Conservation (phyloP, 1,284 basidiomycete species). For the Moniliophthora roreri region DNA sequence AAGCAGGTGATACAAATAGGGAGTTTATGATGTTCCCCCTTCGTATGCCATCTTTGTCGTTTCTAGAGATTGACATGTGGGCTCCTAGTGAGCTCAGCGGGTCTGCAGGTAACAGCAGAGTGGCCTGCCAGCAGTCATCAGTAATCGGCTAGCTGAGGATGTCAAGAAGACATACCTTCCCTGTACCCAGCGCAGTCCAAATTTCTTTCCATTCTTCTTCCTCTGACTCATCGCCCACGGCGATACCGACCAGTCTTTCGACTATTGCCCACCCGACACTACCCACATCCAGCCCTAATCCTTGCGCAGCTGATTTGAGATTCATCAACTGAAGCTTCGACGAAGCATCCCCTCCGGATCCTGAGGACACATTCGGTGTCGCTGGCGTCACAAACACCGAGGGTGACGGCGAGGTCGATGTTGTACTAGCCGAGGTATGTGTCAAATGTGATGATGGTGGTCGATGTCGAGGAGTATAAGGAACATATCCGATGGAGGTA, state of each 20-base stretch:
- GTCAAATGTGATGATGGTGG: constrained; percentile 51
- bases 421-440: constrained; percentile 24
- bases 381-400: constrained; percentile 31
- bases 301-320: constrained; percentile 78
- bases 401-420: constrained; percentile 28
- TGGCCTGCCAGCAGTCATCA: constrained; percentile 50
- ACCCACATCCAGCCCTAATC: constrained; percentile 66
- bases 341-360: constrained; percentile 51
- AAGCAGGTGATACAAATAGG: constrained; percentile 62
- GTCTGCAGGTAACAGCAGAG: constrained; percentile 74
- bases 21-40: not conserved
- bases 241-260: constrained; percentile 61
- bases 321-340: constrained; percentile 76
- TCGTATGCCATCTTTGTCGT: constrained; percentile 3
- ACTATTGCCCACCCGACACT: constrained; percentile 84
- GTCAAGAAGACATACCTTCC: constrained; percentile 54
- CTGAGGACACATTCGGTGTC: constrained; percentile 38
- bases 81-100: constrained; percentile 41
- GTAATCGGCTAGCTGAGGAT: constrained; percentile 5
- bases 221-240: constrained; percentile 50
- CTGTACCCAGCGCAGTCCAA: constrained; percentile 63
- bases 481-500: constrained; percentile 33
- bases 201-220: constrained; percentile 74
- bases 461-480: constrained; percentile 45
- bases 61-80: not conserved